These are phyloP conservation scores for Funneliformis caledonium DNA, from an alignment of 371 early-diverging fungal genomes.

Conservation along the genomic window DNA sequence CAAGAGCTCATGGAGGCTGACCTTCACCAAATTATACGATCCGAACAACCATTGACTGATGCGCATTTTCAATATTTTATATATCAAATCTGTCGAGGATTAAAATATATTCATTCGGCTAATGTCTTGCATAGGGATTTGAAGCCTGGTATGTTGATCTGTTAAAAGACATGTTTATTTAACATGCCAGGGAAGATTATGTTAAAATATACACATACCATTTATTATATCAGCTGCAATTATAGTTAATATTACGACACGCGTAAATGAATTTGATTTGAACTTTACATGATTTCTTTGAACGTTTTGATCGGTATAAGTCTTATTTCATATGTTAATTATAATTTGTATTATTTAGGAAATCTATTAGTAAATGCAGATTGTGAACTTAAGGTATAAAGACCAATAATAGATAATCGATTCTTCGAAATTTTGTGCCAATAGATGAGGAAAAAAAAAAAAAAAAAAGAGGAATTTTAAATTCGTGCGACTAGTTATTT, in stretches of 20 bases:
- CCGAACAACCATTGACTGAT: conserved; percentile 95
- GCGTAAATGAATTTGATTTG: not conserved
- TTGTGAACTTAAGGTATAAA: conserved; percentile 84
- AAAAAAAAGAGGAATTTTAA: not conserved
- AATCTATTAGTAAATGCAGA: conserved; percentile 97
- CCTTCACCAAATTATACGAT: conserved; percentile 96
- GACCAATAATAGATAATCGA: not conserved
- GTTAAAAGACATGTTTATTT: too few relatives aligned
- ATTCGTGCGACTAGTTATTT: not conserved
- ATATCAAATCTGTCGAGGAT: conserved; percentile 95
- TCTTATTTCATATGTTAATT: not conserved
- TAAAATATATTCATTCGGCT: conserved; percentile 98
- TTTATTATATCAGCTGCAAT: not conserved
- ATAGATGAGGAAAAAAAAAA: too few relatives aligned
- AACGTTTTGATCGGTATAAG: not conserved
- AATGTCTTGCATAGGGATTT: conserved; percentile 97
- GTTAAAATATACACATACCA: too few relatives aligned
- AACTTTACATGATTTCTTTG: too few relatives aligned
- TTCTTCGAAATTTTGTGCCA: too few relatives aligned
- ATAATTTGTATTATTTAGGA: conserved; percentile 44
- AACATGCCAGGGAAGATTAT: too few relatives aligned
- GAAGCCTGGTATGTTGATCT: conserved; percentile 79
- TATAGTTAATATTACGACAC: not conserved
- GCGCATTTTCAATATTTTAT: conserved; percentile 98
- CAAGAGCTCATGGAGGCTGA: conserved; percentile 99